Evolutionary conservation across 2,329 filamentous ascomycete species (phyloP).

Genomic region (Bipolaris victoriae): DNA sequence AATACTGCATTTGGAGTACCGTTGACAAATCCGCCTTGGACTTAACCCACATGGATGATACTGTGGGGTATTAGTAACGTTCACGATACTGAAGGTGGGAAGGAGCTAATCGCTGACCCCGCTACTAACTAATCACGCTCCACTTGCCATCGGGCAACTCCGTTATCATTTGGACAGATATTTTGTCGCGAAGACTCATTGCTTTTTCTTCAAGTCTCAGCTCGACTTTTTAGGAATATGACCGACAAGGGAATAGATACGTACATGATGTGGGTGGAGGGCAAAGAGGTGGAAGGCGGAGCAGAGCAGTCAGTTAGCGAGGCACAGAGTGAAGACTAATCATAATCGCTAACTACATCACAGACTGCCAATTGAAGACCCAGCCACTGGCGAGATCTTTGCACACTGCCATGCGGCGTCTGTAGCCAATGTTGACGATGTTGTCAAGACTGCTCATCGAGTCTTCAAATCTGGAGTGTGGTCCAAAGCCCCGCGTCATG

Average conservation of each 20-base stretch:
- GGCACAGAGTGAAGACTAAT: slow-evolving; percentile 16
- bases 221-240: slow-evolving; percentile 9
- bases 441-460: slow-evolving; percentile 52
- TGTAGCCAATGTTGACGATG: slow-evolving; percentile 51
- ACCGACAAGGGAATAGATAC: slow-evolving; percentile 9
- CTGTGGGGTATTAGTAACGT: neutral
- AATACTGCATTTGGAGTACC: neutral
- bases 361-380: slow-evolving; percentile 62
- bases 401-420: slow-evolving; percentile 60
- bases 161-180: slow-evolving; percentile 11
- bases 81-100: slow-evolving; percentile 1
- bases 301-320: slow-evolving; percentile 55
- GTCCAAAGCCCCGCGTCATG: slow-evolving; percentile 63
- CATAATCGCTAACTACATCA: slow-evolving; percentile 14
- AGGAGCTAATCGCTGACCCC: slow-evolving; percentile 12
- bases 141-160: slow-evolving; percentile 30
- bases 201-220: neutral
- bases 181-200: slow-evolving; percentile 4
- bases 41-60: neutral
- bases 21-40: neutral
- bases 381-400: slow-evolving; percentile 60
- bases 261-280: slow-evolving; percentile 52
- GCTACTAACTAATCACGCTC: slow-evolving; percentile 29
- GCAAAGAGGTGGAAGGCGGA: slow-evolving; percentile 50
- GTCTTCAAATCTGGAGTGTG: slow-evolving; percentile 61